These are phyloP conservation scores for Dothistroma pini DNA, from an alignment of 2,329 filamentous ascomycete genomes.

Conservation along the genomic window DNA sequence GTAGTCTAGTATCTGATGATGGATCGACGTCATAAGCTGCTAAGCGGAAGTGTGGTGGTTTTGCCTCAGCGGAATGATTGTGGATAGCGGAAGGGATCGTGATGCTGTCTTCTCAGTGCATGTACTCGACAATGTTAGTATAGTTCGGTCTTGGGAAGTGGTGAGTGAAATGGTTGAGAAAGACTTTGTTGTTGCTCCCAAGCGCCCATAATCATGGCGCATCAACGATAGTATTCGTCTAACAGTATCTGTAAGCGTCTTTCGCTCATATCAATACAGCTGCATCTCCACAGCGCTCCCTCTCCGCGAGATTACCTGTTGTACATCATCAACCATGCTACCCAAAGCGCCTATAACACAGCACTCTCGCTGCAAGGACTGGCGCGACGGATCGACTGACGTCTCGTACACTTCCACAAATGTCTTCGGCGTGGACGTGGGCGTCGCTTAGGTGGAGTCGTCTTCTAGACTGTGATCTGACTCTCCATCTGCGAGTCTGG, in stretches of 20 bases:
- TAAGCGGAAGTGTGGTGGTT: not conserved
- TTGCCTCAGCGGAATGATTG: not conserved
- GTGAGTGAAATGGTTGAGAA: not conserved
- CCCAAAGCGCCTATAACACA: not conserved
- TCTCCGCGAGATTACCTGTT: not conserved
- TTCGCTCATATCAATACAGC: not conserved
- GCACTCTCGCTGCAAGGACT: no score
- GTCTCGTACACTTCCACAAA: no score
- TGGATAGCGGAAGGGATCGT: not conserved
- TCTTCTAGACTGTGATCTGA: not conserved
- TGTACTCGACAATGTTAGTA: not conserved
- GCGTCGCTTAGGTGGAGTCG: no score
- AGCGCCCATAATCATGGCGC: not conserved
- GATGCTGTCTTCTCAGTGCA: not conserved
- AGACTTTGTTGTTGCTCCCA: not conserved
- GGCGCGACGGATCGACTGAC: no score
- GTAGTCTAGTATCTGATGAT: not conserved
- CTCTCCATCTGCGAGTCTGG: constrained; percentile 7
- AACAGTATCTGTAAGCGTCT: not conserved
- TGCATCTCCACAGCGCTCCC: not conserved
- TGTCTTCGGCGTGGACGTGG: no score
- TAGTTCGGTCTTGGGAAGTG: not conserved
- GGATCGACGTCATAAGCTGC: constrained; percentile 4
- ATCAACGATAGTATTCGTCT: not conserved
- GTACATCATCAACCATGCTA: not conserved